These are phyloP conservation scores for Eucalyptus microcorys DNA, from an alignment of 345 rosid species.

Conservation along the genomic window DNA sequence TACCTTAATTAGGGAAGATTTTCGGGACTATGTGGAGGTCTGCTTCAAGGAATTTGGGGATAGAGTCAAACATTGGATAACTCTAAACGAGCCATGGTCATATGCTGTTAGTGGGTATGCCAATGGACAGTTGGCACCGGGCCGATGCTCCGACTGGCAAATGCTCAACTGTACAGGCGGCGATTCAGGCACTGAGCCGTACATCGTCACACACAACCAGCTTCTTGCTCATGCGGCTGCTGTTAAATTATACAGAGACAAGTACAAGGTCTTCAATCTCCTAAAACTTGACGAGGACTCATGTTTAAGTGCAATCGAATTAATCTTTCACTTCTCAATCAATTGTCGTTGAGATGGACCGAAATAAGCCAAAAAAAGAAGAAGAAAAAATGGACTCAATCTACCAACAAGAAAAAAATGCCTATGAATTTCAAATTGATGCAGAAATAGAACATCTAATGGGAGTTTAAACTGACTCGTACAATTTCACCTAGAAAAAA, in stretches of 20 bases:
- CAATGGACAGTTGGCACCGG: slow-evolving; percentile 10
- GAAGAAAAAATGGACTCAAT: neutral
- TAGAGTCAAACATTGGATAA: slow-evolving; percentile 49
- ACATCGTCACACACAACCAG: slow-evolving; percentile 18
- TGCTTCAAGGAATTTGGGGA: slow-evolving; percentile 40
- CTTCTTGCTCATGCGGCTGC: slow-evolving; percentile 45
- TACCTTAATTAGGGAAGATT: neutral
- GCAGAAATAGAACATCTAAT: neutral
- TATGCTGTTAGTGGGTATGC: slow-evolving; percentile 6
- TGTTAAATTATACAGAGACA: slow-evolving; percentile 15
- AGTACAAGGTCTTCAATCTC: slow-evolving; percentile 16
- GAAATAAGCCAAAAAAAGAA: too few relatives aligned
- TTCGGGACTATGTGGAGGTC: slow-evolving; percentile 12
- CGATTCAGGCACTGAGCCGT: slow-evolving; percentile 32
- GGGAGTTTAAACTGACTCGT: neutral
- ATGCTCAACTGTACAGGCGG: slow-evolving; percentile 21
- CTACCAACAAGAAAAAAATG: neutral
- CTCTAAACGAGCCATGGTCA: slow-evolving; percentile 30
- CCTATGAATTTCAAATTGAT: neutral
- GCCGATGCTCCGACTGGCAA: slow-evolving; percentile 26
- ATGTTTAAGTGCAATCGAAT: neutral
- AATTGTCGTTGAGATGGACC: neutral
- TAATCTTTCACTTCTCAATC: neutral
- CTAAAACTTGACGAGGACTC: too few relatives aligned
- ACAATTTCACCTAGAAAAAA: neutral